Evolutionary conservation across 495 filamentous ascomycete species (phyloP).

Genomic region (Penicillium nucicola): DNA sequence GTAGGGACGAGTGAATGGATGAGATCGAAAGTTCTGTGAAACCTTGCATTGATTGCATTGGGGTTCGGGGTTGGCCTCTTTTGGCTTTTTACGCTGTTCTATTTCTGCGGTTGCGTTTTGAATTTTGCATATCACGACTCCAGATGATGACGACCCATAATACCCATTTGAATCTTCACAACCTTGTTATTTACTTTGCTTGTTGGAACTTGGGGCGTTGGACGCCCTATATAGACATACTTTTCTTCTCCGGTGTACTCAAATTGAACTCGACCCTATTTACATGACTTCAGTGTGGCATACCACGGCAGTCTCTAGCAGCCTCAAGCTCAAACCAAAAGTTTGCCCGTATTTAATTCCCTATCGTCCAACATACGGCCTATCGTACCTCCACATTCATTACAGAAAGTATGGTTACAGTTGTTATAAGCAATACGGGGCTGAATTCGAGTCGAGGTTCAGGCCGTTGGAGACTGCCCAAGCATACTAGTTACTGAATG

Average conservation of each 20-base stretch:
- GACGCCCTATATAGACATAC: not conserved
- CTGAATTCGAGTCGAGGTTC: too few species aligned
- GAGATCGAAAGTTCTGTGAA: slow-evolving; percentile 65
- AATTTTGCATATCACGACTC: slow-evolving; percentile 15
- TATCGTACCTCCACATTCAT: too few species aligned
- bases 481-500: too few species aligned
- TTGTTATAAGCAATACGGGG: too few species aligned
- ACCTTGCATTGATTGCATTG: slow-evolving; percentile 3
- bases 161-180: slow-evolving; percentile 26
- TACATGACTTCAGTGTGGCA: too few species aligned
- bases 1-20: slow-evolving; percentile 92
- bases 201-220: not conserved
- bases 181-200: slow-evolving; percentile 8
- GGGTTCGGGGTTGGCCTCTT: slow-evolving; percentile 5
- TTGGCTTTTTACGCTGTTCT: not conserved
- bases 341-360: too few species aligned
- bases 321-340: too few species aligned
- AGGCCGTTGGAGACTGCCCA: too few species aligned
- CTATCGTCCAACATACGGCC: too few species aligned
- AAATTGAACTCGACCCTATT: not conserved
- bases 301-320: too few species aligned
- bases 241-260: not conserved
- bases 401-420: too few species aligned
- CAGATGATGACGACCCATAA: slow-evolving; percentile 21
- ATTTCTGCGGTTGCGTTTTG: not conserved